Percentiles rank a stretch among this genome's conserved stretches.
Conservation (phyloP, 192 early-diverging fungal species). For the Backusella westeae region DNA sequence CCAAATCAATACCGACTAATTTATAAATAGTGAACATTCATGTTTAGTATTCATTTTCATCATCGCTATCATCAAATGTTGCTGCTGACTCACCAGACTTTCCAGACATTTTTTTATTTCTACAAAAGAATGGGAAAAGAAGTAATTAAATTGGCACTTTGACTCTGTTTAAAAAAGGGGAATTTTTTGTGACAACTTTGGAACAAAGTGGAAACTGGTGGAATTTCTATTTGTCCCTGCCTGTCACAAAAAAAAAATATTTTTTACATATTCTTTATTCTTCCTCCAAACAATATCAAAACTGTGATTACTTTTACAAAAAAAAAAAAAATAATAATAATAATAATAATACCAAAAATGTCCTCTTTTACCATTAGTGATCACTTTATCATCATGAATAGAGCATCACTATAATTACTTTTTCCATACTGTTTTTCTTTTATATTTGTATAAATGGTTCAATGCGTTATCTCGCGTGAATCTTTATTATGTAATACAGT, state of each 20-base stretch:
- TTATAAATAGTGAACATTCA: background rate
- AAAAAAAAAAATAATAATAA: too few species aligned
- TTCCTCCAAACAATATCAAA: too few species aligned
- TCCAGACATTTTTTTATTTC: slow-evolving; percentile 1
- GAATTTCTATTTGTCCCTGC: background rate
- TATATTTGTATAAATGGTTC: too few species aligned
- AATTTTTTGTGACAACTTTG: slow-evolving; percentile 1
- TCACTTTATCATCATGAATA: too few species aligned
- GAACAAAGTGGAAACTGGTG: background rate
- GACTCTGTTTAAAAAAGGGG: background rate
- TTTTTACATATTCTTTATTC: too few species aligned
- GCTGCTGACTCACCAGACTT: background rate
- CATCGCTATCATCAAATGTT: background rate
- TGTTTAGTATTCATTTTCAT: background rate
- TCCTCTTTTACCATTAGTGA: too few species aligned
- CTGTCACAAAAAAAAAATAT: background rate
- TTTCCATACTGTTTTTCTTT: too few species aligned
- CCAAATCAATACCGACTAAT: slow-evolving; percentile 81
- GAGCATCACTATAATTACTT: too few species aligned
- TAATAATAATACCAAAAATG: too few species aligned
- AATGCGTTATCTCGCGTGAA: background rate
- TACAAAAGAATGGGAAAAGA: background rate
- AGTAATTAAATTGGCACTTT: background rate
- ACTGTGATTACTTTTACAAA: too few species aligned
- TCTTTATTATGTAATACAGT: background rate